Evolutionary conservation across 1,284 basidiomycete species (phyloP).

Genomic region (Erythrobasidium hasegawianum): DNA sequence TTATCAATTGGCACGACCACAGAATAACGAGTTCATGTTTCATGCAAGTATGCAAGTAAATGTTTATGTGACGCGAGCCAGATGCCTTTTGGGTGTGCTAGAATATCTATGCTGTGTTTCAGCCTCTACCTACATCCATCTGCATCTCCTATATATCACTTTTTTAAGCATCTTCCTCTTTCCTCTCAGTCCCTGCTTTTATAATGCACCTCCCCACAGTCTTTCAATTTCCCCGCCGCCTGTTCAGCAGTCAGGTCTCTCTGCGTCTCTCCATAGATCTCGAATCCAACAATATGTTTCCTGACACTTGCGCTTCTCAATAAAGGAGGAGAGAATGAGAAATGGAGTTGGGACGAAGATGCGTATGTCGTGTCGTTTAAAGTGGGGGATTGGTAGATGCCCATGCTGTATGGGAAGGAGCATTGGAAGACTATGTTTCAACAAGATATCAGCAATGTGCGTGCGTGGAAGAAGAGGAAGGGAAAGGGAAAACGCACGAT

Average conservation of each 20-base stretch:
- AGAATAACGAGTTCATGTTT: too few species aligned
- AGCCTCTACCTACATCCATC: too few species aligned
- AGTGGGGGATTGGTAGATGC: slow-evolving; percentile 75
- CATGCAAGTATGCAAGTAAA: too few species aligned
- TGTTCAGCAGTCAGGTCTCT: slow-evolving; percentile 87
- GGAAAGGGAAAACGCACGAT: slow-evolving; percentile 53
- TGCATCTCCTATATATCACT: too few species aligned
- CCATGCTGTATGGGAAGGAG: slow-evolving; percentile 96
- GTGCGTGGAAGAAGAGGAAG: too few species aligned
- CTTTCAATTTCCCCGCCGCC: slow-evolving; percentile 66
- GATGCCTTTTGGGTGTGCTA: too few species aligned
- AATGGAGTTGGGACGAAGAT: slow-evolving; percentile 67
- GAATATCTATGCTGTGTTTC: too few species aligned
- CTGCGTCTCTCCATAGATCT: slow-evolving; percentile 87
- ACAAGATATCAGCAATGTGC: too few species aligned
- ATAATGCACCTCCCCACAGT: slow-evolving; percentile 57
- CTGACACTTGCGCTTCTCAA: slow-evolving; percentile 74
- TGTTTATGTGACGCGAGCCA: too few species aligned
- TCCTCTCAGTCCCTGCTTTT: slow-evolving; percentile 36
- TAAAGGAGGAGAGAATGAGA: slow-evolving; percentile 86
- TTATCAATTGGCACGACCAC: too few species aligned
- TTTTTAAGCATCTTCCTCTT: too few species aligned
- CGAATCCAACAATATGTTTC: slow-evolving; percentile 93
- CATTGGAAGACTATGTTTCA: slow-evolving; percentile 52
- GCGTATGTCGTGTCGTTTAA: slow-evolving; percentile 54